Evolutionary conservation across 2,329 filamentous ascomycete species (phyloP), one percentile per base, ranked within the genome.

Genomic region (Phyllosticta capitalensis): DNA sequence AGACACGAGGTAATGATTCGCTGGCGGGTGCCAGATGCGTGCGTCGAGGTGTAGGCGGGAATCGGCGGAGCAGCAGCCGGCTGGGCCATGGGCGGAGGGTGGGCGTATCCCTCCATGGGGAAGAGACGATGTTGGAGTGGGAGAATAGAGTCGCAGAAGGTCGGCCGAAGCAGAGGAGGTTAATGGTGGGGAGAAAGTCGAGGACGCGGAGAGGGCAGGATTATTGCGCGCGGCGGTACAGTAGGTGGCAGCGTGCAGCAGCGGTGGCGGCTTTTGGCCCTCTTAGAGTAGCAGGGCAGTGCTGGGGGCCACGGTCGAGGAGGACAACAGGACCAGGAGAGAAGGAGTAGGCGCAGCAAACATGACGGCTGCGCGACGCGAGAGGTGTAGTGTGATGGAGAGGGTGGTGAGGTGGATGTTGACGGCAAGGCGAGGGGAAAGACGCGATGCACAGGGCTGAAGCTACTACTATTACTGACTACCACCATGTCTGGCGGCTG

Each of bases 1-100:
- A 73, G 64, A 60, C 71, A 74, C 20, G 71, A 73, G 19, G 70
- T 69, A 53, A 74, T 74, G 52, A 71, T 65, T 61, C 71, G 67
- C 61, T 71, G 70, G 49, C 71, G 68, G 30, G 58, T 52, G 58
- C 54, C 58, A 26, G n/a, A 52, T 54, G 14, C 7, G 7, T 26
- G 24, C 24, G 24, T 33, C 9, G 26, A 33, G 10, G 17, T 38
- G 26, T 22, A 54, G 38, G 38, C 38, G 38, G 38, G 38, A 6
- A 45, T 6, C 1, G 38, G 17, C 38, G 38, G 17, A 45, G 38
- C 38, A 45, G 38, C 17, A 45, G 38, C 38, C 2, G 38, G 38
- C n/a, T n/a, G 38, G 38, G 38, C 38, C 38, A 45, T 45, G 14
- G 38, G 38, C 38, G 38, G 38, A 45, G 38, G 17, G 38, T 45